Evolutionary conservation across 1,284 basidiomycete species (phyloP).

Genomic region (Sporisorium scitamineum): DNA sequence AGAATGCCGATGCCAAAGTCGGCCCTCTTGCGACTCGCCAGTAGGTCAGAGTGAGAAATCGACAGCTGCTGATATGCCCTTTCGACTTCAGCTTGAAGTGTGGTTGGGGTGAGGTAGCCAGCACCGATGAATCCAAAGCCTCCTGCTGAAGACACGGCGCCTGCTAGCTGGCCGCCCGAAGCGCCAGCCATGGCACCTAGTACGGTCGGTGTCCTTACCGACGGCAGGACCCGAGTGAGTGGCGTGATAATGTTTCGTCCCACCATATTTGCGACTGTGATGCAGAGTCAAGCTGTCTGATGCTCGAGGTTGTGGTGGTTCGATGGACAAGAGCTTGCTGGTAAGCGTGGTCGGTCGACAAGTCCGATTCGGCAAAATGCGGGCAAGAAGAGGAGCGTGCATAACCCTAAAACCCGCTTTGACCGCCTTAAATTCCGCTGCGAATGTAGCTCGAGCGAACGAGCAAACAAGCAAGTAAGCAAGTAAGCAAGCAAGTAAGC

Average conservation of each 20-base stretch:
- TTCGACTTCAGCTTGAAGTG: conserved; percentile 43
- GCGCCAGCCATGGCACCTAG: conserved; percentile 65
- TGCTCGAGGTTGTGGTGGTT: not conserved
- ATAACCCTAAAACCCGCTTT: conserved; percentile 31
- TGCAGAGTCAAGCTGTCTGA: not conserved
- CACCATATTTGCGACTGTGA: conserved; percentile 19
- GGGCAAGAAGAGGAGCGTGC: conserved; percentile 9
- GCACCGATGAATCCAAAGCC: conserved; percentile 68
- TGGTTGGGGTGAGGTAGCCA: conserved; percentile 50
- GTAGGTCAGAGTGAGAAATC: conserved; percentile 15
- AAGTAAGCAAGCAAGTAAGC: too few relatives aligned
- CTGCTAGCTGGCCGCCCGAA: conserved; percentile 60
- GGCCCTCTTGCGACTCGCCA: conserved; percentile 24
- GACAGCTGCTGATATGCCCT: conserved; percentile 37
- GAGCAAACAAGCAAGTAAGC: too few relatives aligned
- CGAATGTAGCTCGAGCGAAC: not conserved
- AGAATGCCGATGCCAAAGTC: conserved; percentile 64
- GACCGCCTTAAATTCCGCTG: conserved; percentile 8
- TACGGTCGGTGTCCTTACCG: conserved; percentile 52
- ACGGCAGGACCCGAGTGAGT: conserved; percentile 27
- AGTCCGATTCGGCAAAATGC: conserved; percentile 20
- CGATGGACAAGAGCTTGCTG: not conserved
- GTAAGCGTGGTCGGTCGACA: conserved; percentile 12
- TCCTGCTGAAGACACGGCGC: conserved; percentile 56
- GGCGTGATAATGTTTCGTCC: conserved; percentile 34